phyloP scores from a whole-genome alignment of 2,329 filamentous ascomycete genomes.

The Aspergillus candidus region DNA sequence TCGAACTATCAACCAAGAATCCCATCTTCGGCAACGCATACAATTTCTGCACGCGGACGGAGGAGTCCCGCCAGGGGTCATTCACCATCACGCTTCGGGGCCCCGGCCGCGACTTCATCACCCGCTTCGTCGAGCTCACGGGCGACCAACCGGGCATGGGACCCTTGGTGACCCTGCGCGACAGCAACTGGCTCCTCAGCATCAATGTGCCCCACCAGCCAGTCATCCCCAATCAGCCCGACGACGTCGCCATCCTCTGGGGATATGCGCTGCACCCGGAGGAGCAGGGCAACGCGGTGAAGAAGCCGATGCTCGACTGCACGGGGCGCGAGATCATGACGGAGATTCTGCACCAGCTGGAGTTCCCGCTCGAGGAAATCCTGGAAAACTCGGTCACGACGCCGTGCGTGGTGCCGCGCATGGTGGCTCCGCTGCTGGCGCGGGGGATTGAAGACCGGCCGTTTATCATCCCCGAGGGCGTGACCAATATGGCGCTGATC shows the following conservation, averaged over 20 bases:
- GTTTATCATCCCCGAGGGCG: constrained; percentile 31
- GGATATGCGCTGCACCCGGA: constrained; percentile 38
- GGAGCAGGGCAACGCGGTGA: constrained; percentile 30
- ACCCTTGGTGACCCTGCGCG: constrained; percentile 33
- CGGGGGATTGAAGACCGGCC: constrained; percentile 34
- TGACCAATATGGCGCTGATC: constrained; percentile 36
- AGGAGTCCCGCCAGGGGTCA: constrained; percentile 35
- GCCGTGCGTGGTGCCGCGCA: constrained; percentile 39
- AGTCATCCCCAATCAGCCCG: constrained; percentile 35
- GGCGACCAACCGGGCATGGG: constrained; percentile 29
- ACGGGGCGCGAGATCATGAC: constrained; percentile 37
- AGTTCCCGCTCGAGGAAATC: constrained; percentile 28
- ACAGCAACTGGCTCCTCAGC: constrained; percentile 39
- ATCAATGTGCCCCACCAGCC: constrained; percentile 40
- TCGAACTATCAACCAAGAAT: constrained; percentile 32
- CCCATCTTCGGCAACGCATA: constrained; percentile 35
- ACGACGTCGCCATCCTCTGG: constrained; percentile 33
- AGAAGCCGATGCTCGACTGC: constrained; percentile 39
- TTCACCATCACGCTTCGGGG: constrained; percentile 36
- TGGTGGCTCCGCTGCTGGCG: constrained; percentile 34
- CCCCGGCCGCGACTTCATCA: constrained; percentile 26
- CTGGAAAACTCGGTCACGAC: constrained; percentile 26
- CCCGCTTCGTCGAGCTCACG: constrained; percentile 20
- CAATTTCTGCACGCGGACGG: constrained; percentile 35
- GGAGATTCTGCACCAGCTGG: constrained; percentile 36